Percentiles rank a stretch among this genome's conserved stretches.
Conservation (phyloP, 163 green algal genomes). For the Picocystis sp. region DNA sequence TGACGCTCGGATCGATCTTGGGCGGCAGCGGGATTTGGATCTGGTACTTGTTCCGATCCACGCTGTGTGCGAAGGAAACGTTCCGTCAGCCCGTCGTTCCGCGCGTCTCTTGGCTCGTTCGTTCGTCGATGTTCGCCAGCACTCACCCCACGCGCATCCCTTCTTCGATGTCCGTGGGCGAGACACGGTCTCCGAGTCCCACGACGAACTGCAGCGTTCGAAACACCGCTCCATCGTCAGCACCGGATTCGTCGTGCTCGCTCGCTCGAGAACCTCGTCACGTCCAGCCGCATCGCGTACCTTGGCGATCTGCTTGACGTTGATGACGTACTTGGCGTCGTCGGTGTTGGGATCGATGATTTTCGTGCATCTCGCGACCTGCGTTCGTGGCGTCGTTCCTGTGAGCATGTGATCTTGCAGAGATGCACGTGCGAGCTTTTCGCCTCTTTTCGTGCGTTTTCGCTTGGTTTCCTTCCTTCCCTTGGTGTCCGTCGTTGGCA, state of each 20-base stretch:
- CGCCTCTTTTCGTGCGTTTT: too few relatives aligned
- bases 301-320: conserved; percentile 99
- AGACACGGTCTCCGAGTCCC: conserved; percentile 85
- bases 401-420: too few relatives aligned
- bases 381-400: conserved; percentile 13
- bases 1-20: conserved; percentile 96
- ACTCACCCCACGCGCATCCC: conserved; percentile 87
- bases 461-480: too few relatives aligned
- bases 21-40: conserved; percentile 97
- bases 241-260: too few relatives aligned
- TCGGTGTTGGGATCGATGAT: conserved; percentile 97
- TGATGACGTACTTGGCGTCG: conserved; percentile 98
- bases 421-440: too few relatives aligned
- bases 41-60: conserved; percentile 75
- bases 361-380: conserved; percentile 97
- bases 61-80: conserved; percentile 15
- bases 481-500: too few relatives aligned
- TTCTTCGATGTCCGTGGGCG: conserved; percentile 97
- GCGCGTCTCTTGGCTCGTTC: too few relatives aligned
- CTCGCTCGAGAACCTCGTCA: too few relatives aligned
- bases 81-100: neutral
- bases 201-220: conserved; percentile 76
- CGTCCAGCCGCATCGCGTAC: conserved; percentile 7
- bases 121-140: too few relatives aligned
- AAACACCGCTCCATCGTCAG: too few relatives aligned